phyloP scores from a whole-genome alignment of 108 stramenopile species.

The Fragilariopsis cylindrus region DNA sequence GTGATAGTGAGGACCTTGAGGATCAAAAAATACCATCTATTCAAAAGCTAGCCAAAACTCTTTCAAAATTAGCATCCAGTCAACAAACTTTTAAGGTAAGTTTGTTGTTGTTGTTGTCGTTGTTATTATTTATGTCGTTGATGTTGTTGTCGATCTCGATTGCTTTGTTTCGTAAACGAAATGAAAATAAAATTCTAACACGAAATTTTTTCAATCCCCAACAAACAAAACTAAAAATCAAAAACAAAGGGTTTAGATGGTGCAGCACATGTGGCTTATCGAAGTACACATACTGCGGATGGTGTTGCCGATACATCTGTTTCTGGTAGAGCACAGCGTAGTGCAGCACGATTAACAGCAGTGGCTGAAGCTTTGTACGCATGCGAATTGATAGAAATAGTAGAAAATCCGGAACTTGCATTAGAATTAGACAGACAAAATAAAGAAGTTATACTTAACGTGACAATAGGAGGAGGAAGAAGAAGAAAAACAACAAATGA shows the following conservation, averaged over 20 bases:
- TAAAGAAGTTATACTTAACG: slow-evolving; percentile 49
- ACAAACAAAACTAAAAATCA: too few relatives aligned
- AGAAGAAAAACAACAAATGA: too few relatives aligned
- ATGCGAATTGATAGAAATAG: slow-evolving; percentile 77
- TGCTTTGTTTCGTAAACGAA: too few relatives aligned
- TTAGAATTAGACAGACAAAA: slow-evolving; percentile 17
- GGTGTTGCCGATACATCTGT: slow-evolving; percentile 49
- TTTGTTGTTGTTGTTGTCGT: too few relatives aligned
- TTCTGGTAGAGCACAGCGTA: slow-evolving; percentile 69
- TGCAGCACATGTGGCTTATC: slow-evolving; percentile 80
- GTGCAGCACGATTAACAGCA: slow-evolving; percentile 65
- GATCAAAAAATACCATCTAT: neutral
- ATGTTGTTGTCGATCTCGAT: too few relatives aligned
- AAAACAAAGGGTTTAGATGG: slow-evolving; percentile 71
- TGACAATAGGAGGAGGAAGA: slow-evolving; percentile 20
- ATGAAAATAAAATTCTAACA: too few relatives aligned
- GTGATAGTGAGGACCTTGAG: neutral
- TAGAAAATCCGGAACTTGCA: slow-evolving; percentile 18
- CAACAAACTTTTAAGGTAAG: slow-evolving; percentile 49
- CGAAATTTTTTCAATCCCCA: too few relatives aligned
- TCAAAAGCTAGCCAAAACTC: slow-evolving; percentile 35
- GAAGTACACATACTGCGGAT: slow-evolving; percentile 56
- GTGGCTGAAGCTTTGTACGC: slow-evolving; percentile 70
- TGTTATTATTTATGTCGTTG: too few relatives aligned
- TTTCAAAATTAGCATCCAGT: slow-evolving; percentile 54